Evolutionary conservation across 495 filamentous ascomycete species (phyloP).

Genomic region (Trichoderma parareesei): DNA sequence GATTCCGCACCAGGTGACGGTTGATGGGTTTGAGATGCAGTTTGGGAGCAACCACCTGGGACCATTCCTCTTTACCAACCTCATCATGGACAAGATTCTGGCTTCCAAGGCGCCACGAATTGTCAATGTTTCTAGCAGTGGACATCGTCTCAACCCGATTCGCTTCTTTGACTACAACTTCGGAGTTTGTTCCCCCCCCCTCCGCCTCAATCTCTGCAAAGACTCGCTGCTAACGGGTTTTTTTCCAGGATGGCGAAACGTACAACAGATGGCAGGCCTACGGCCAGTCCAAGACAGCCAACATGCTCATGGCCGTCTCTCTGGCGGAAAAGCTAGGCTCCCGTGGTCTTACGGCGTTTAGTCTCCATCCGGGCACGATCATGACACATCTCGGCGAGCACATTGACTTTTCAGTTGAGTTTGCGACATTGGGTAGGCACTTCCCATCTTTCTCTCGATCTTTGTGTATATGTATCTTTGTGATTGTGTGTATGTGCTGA

Average conservation of each 20-base stretch:
- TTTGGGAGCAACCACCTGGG: constrained; percentile 66
- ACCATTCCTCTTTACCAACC: constrained; percentile 57
- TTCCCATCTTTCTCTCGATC: neutral
- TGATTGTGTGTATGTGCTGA: constrained; percentile 3
- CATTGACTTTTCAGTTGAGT: constrained; percentile 23
- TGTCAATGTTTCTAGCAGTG: constrained; percentile 33
- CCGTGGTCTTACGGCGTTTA: constrained; percentile 25
- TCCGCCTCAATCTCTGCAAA: constrained; percentile 20
- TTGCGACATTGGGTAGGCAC: constrained; percentile 16
- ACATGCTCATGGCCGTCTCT: constrained; percentile 39
- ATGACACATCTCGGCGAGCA: constrained; percentile 22
- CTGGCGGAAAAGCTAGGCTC: constrained; percentile 33
- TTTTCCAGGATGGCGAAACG: constrained; percentile 29
- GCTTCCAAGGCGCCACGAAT: constrained; percentile 21
- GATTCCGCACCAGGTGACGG: constrained; percentile 34
- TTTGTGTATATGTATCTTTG: constrained; percentile 9
- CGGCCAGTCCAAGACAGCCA: constrained; percentile 46
- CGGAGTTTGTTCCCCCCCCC: constrained; percentile 19
- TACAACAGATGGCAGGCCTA: constrained; percentile 44
- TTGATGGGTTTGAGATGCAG: constrained; percentile 59
- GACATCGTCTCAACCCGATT: constrained; percentile 37
- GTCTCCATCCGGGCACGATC: constrained; percentile 39
- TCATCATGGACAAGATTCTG: constrained; percentile 45
- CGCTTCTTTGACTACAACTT: constrained; percentile 43
- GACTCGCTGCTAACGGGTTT: neutral